phyloP scores from a whole-genome alignment of 1,284 basidiomycete species.

The Cryptococcus sp. region DNA sequence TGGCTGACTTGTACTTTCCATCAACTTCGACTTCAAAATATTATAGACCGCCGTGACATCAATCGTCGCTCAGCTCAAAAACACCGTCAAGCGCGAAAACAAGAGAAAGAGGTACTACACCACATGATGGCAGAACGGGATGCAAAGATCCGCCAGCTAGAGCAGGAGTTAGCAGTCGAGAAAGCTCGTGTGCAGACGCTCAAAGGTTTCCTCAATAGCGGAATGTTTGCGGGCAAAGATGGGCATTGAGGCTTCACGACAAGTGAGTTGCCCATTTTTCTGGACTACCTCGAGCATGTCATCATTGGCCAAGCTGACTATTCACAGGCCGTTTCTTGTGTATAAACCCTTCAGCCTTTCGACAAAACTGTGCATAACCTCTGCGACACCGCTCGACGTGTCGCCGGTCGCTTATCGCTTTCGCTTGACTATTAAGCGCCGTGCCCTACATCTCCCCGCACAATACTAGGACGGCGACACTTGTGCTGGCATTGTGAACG shows the following conservation, averaged over 20 bases:
- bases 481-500: too few species aligned
- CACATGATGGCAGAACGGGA: conserved; percentile 21
- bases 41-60: conserved; percentile 33
- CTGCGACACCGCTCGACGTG: too few species aligned
- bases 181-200: conserved; percentile 25
- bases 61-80: conserved; percentile 42
- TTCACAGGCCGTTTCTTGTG: too few species aligned
- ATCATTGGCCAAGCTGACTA: too few species aligned
- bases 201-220: conserved; percentile 12
- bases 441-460: too few species aligned
- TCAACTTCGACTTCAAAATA: too few species aligned
- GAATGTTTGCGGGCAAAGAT: background rate
- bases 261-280: background rate
- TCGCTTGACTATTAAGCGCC: too few species aligned
- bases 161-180: conserved; percentile 36
- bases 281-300: too few species aligned
- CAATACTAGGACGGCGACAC: too few species aligned
- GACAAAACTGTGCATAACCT: too few species aligned
- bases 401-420: too few species aligned
- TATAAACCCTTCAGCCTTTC: too few species aligned
- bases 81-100: conserved; percentile 32
- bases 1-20: background rate
- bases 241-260: background rate
- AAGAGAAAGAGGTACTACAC: conserved; percentile 28
- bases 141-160: conserved; percentile 21